Base-by-base conservation (phyloP, 2,329 filamentous ascomycete genomes). In the Tricladium varicosporioides region DNA sequence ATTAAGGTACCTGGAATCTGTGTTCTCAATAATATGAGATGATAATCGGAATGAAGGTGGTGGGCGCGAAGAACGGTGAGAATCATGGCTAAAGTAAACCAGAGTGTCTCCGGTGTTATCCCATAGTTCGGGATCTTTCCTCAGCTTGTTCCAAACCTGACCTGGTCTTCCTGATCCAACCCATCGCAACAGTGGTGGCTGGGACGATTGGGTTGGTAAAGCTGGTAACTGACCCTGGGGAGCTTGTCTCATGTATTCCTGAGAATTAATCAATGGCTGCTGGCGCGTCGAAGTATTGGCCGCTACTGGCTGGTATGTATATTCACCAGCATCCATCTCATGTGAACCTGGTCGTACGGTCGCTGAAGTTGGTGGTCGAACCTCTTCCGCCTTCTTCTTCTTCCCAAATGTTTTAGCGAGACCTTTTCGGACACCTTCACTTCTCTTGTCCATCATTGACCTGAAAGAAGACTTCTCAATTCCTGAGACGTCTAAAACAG, bases 81-180 rank as follows among this genome's bases (percentile, higher is more conserved):
- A 73, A 60, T 75, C 76, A 19, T 77, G 74, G 0, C 78, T 75
- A 5, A 85, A 75, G 65, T 78, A 85, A 1, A 86, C 75, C 9
- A 85, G 71, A 13, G 84, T 82, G 58, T 86, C 83, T 18, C 83
- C 83, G 56, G 82, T 81, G 0, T 78, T 77, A 62, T 85, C 80
- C 82, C 82, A 86, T 2, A 85, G 69, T 62, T 85, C 82, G 1
- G 81, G 80, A 49, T 85, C 82, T 65, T 83, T 82, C 9, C 79
- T 75, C 2, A 84, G 71, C 65, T 82, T 83, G 63, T 81, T 83
- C 81, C 81, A 84, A 31, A 76, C 72, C 51, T 79, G 75, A 0
- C 78, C 74, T 0, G 78, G 74, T 13, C 76, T 71, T 0, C 80
- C 80, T 2, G 70, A 73, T 0, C 81, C 81, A 11, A 78, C 71